Base-by-base conservation (phyloP, 257 asterid genomes). In the Anisodus acutangulus region DNA sequence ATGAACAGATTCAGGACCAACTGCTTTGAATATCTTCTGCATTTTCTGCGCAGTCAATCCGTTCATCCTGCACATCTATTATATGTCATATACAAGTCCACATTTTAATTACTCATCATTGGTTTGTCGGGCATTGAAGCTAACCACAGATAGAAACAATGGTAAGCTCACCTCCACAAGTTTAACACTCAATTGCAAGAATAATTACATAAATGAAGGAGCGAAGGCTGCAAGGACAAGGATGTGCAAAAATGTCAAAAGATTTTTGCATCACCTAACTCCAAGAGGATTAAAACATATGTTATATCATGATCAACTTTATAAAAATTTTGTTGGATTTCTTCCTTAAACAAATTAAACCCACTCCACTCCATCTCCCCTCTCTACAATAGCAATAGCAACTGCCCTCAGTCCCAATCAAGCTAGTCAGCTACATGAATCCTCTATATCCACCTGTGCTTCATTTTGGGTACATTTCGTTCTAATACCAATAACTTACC, bases 1-100 rank as follows among this genome's bases (percentile, higher is more conserved):
- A 88, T 89, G 88, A 53, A 92, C 90, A 22, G 92, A 87, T 85
- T 90, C 97, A 47, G 97, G 89, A 86, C 93, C 98, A 84, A 93
- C 93, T n/a, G 97, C 90, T 89, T 91, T 93, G 85, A 93, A 97
- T 78, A 93, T 93, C 80, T 88, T 95, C 92, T 93, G 97, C 99
- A 93, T 92, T 89, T 93, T 92, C 91, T 89, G 84, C 66, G 98
- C 99, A 15, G 96, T 95, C 92, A 90, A 86, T 78, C 99, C 99
- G 68, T 93, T 95, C 98, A 95, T 93, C 97, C 99, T 97, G 97
- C 93, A 92, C 80, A 82, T 86, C 90, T 89, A 89, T 45, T 47
- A 39, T 11, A 69, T 9, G 76, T 49, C 81, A 22, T 74, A 74
- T 72, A 72, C 47, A 86, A 16, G 19, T 79, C 64, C 60, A 84